A percentile compares a stretch with the other conserved stretches of the same genome.
Conservation (phyloP, 202 grass and related monocot species). For the Schoenoplectus triqueter region DNA sequence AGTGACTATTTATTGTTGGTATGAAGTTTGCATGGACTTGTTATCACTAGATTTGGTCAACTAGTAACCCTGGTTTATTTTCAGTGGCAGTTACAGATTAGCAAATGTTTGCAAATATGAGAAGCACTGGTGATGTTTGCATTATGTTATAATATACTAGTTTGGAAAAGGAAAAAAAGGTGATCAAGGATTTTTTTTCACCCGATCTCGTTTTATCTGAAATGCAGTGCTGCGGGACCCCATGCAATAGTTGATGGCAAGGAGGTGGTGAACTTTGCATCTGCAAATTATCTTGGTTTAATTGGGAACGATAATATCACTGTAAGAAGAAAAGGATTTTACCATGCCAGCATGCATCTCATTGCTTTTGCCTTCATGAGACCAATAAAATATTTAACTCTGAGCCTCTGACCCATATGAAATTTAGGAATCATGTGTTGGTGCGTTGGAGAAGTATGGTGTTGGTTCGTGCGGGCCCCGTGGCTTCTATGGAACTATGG, state of each 20-base stretch:
- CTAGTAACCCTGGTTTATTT: neutral
- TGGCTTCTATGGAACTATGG: slow-evolving; percentile 96
- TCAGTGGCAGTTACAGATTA: neutral
- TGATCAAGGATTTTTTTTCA: slow-evolving; percentile 47
- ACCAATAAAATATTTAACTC: neutral
- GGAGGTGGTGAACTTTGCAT: slow-evolving; percentile 97
- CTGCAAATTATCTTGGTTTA: slow-evolving; percentile 94
- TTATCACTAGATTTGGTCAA: slow-evolving; percentile 5
- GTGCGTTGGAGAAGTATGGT: slow-evolving; percentile 92
- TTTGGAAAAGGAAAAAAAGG: neutral
- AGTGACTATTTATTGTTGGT: slow-evolving; percentile 37
- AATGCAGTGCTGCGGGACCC: slow-evolving; percentile 83
- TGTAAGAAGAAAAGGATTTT: slow-evolving; percentile 82
- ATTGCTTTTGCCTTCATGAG: slow-evolving; percentile 29
- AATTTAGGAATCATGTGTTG: slow-evolving; percentile 71
- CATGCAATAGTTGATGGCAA: slow-evolving; percentile 83
- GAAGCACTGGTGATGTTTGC: neutral
- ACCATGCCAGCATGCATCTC: slow-evolving; percentile 59
- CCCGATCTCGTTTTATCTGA: slow-evolving; percentile 32
- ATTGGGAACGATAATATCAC: slow-evolving; percentile 87
- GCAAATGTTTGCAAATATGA: slow-evolving; percentile 11
- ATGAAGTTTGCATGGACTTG: slow-evolving; percentile 7
- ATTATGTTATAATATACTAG: neutral
- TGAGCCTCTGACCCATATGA: slow-evolving; percentile 23
- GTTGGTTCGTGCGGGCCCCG: slow-evolving; percentile 97